These are phyloP conservation scores for Moesziomyces sp. DNA, from an alignment of 1,284 basidiomycete genomes.

Conservation along the genomic window DNA sequence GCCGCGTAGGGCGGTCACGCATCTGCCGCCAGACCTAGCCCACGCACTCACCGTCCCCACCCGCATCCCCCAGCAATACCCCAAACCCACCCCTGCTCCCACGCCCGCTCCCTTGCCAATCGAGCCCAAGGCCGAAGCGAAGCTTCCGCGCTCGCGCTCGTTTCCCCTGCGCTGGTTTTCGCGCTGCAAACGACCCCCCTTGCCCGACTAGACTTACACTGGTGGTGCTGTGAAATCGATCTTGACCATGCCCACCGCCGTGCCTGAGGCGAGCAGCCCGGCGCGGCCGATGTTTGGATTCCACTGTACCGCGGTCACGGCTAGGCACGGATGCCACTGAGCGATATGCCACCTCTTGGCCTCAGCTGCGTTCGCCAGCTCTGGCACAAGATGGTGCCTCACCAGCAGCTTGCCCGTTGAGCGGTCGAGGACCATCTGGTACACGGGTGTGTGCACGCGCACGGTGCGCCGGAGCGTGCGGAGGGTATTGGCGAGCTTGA, in stretches of 20 bases:
- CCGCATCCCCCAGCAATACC: neutral
- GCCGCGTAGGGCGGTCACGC: too few relatives aligned
- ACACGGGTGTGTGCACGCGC: conserved; percentile 19
- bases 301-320: conserved; percentile 31
- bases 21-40: too few relatives aligned
- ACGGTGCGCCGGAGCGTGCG: conserved; percentile 6
- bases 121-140: too few relatives aligned
- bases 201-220: conserved; percentile 1
- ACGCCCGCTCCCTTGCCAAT: neutral
- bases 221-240: conserved; percentile 30
- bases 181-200: too few relatives aligned
- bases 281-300: conserved; percentile 26
- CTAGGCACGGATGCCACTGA: conserved; percentile 20
- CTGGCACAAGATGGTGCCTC: conserved; percentile 8
- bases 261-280: conserved; percentile 17
- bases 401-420: conserved; percentile 14
- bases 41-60: neutral
- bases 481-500: conserved; percentile 32
- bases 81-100: neutral
- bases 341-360: conserved; percentile 13
- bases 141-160: too few relatives aligned
- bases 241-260: conserved; percentile 25
- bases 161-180: too few relatives aligned
- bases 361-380: conserved; percentile 16
- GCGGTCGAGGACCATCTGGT: conserved; percentile 17